phyloP scores from a whole-genome alignment of 2,329 filamentous ascomycete species.

The Fusarium tjaetaba region DNA sequence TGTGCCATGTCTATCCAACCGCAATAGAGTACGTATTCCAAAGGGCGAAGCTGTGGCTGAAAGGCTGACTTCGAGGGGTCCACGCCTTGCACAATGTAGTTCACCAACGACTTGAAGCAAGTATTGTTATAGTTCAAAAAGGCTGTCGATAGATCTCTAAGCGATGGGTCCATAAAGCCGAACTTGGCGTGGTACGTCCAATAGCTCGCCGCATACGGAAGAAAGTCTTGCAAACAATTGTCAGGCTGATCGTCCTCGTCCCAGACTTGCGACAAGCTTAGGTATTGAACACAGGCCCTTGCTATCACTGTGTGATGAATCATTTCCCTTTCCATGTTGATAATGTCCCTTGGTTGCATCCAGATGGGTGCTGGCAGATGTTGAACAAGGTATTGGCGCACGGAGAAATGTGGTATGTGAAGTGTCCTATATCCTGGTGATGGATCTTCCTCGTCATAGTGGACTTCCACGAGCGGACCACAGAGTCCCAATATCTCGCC shows the following conservation, averaged over 20 bases:
- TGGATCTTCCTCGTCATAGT: accelerated
- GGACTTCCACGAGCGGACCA: conserved; percentile 45
- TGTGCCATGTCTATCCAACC: accelerated
- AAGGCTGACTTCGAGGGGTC: no score
- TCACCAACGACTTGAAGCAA: no score
- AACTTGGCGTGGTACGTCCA: accelerated
- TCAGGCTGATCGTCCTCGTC: no score
- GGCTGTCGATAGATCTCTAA: no score
- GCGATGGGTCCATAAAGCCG: not conserved
- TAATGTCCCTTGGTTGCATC: accelerated
- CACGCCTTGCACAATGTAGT: no score
- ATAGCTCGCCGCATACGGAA: accelerated
- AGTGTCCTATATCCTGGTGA: not conserved
- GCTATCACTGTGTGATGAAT: not conserved
- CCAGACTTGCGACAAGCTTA: not conserved
- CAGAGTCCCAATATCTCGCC: conserved; percentile 44
- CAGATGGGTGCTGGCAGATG: not conserved
- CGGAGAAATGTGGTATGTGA: conserved; percentile 35
- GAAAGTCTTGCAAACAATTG: no score
- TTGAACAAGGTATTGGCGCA: conserved; percentile 20
- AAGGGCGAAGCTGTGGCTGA: not conserved
- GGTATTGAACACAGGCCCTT: not conserved
- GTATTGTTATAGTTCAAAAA: no score
- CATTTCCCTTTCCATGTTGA: accelerated
- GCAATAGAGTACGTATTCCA: no score